Evolutionary conservation across 768 basidiomycete species (phyloP), one percentile per base, ranked within the genome.

Genomic region (Boletales sp.): DNA sequence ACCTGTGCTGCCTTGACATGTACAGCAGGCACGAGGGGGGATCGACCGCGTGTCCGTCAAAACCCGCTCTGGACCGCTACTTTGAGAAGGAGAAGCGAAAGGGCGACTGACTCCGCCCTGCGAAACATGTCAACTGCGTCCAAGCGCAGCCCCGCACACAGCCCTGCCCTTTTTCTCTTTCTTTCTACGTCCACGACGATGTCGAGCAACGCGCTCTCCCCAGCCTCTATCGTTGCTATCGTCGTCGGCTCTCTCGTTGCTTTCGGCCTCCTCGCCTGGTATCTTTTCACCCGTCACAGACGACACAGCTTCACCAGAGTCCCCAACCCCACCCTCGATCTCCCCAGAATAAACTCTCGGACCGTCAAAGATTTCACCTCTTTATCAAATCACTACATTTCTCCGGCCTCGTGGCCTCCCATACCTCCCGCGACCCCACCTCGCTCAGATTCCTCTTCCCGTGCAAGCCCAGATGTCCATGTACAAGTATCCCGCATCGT

Each of bases 1-100:
- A 88, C 59, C 49, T 59, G 49, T 88, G 87, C 55, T 89, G 87
- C 58, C 70, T 76, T 39, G 48, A 60, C 25, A 78, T 87, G 74
- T 83, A 87, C 63, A 69, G 67, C 1, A 69, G 54, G 10, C 63
- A 71, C 33, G 73, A 66, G 10, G 70, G 76, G 50, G n/a, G n/a
- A n/a, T n/a, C n/a, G n/a, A n/a, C n/a, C n/a, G n/a, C n/a, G n/a
- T n/a, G n/a, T n/a, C n/a, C n/a, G n/a, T n/a, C n/a, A n/a, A n/a
- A n/a, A n/a, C n/a, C n/a, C n/a, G n/a, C n/a, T n/a, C n/a, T n/a
- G n/a, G n/a, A n/a, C n/a, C n/a, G n/a, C n/a, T n/a, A n/a, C n/a
- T n/a, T n/a, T n/a, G n/a, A n/a, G n/a, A n/a, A n/a, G n/a, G n/a
- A n/a, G n/a, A n/a, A n/a, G n/a, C n/a, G n/a, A n/a, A n/a, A n/a